Percentiles rank a stretch among this genome's conserved stretches.
Conservation (phyloP, 2,329 filamentous ascomycete species). For the Claviceps humidiphila region DNA sequence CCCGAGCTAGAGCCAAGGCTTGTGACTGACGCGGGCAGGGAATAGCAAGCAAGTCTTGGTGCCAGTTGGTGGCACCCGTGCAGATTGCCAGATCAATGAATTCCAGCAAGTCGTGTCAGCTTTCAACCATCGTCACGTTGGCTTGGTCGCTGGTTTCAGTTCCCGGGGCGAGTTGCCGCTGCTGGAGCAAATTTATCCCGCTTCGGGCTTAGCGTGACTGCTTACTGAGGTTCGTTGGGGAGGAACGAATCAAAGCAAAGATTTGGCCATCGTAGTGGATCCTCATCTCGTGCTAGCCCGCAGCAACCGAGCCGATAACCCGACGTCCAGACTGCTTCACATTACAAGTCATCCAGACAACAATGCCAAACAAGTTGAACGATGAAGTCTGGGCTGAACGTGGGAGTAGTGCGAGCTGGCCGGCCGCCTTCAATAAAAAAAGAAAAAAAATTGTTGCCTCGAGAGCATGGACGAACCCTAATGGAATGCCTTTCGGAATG, state of each 20-base stretch:
- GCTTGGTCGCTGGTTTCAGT: conserved; percentile 1
- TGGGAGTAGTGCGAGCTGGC: neutral
- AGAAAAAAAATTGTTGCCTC: neutral
- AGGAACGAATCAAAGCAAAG: neutral
- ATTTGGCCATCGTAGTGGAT: neutral
- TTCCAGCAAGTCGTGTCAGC: neutral
- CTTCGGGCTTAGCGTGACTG: neutral
- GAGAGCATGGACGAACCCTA: neutral
- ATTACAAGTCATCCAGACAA: neutral
- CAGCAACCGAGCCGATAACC: too few species aligned
- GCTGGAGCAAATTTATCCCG: neutral
- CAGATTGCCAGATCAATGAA: neutral
- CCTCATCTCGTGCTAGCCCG: neutral
- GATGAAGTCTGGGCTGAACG: neutral
- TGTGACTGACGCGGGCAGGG: neutral
- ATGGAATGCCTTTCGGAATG: neutral
- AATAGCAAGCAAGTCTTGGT: neutral
- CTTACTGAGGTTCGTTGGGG: neutral
- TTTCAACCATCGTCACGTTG: neutral
- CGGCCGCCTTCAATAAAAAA: neutral
- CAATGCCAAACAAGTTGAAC: neutral
- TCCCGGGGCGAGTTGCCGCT: neutral
- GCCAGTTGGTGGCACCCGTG: conserved; percentile 1
- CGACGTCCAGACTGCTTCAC: neutral
- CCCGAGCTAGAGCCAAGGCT: conserved; percentile 2